These are phyloP conservation scores for Calonectria ilicicola DNA, from an alignment of 2,329 filamentous ascomycete species.

Conservation along the genomic window DNA sequence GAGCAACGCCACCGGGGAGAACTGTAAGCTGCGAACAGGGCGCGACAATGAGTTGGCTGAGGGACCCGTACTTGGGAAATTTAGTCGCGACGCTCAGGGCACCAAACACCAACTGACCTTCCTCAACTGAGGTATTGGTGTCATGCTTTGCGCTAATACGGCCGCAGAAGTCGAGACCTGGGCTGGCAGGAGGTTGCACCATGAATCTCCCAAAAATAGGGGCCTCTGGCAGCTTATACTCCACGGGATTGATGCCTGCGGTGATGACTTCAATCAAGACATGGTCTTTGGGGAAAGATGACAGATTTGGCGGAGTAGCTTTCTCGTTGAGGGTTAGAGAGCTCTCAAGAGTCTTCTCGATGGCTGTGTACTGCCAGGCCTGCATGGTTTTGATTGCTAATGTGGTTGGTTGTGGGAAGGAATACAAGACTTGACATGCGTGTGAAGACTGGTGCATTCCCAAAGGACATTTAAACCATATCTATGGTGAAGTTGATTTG, in stretches of 20 bases:
- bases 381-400: background rate
- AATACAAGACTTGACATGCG: too few species aligned
- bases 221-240: constrained; percentile 54
- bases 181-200: constrained; percentile 47
- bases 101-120: constrained; percentile 11
- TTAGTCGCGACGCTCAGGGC: constrained; percentile 8
- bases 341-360: background rate
- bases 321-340: constrained; percentile 15
- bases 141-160: constrained; percentile 48
- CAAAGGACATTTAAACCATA: background rate
- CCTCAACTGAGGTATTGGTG: background rate
- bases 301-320: background rate
- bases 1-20: constrained; percentile 7
- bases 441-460: background rate
- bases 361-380: constrained; percentile 12
- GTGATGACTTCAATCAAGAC: constrained; percentile 52
- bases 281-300: constrained; percentile 20
- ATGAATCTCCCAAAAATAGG: constrained; percentile 44
- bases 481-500: background rate
- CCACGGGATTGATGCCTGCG: constrained; percentile 53
- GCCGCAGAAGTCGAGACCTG: constrained; percentile 60
- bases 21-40: background rate
- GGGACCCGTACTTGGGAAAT: constrained; percentile 18
- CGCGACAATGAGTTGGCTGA: constrained; percentile 6
- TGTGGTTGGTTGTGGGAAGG: background rate